Base-by-base conservation (phyloP, 768 basidiomycete species). In the Tylopilus felleus region DNA sequence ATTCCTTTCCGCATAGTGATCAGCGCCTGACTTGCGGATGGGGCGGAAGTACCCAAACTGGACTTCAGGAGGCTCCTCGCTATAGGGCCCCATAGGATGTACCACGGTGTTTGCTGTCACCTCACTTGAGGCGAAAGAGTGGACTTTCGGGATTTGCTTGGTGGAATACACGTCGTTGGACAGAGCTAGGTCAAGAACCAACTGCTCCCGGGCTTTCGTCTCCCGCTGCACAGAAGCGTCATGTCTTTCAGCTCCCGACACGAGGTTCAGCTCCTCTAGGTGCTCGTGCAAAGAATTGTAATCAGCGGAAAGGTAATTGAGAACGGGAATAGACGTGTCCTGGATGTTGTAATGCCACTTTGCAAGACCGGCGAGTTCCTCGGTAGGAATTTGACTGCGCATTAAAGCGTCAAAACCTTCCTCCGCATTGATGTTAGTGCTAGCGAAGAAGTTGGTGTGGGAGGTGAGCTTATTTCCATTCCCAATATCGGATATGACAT, bases 31-130 rank as follows among this genome's bases (percentile, higher is more conserved):
- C 38, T 68, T 77, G 29, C 57, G 61, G 19, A 75, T 52, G 1
- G 88, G 88, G 13, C 65, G 80, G 21, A 92, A 68, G 65, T 80
- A 87, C 19, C 81, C 78, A 67, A 90, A 89, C 8, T 74, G 69
- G 39, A 88, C 65, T 5, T 77, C 72, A n/a, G 85, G 80, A 8
- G 80, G 81, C 58, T 78, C 81, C 17, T 76, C 76, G 19, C 68
- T 73, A 7, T 88, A 69, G 2, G 83, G 82, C 21, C 66, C 68
- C 51, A 65, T 57, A 9, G 73, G 74, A 66, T 19, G 58, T 39
- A 23, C 16, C 33, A 21, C 6, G 14, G 51, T 49, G 27, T 57
- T 41, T 44, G 23, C 65, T 62, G 12, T 52, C 51, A 13, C 49
- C 14, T 43, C 54, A 25, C 25, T 28, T 38, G 45, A 19, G 38